phyloP scores from a whole-genome alignment of 2,329 filamentous ascomycete species.

The Alternaria conjuncta region DNA sequence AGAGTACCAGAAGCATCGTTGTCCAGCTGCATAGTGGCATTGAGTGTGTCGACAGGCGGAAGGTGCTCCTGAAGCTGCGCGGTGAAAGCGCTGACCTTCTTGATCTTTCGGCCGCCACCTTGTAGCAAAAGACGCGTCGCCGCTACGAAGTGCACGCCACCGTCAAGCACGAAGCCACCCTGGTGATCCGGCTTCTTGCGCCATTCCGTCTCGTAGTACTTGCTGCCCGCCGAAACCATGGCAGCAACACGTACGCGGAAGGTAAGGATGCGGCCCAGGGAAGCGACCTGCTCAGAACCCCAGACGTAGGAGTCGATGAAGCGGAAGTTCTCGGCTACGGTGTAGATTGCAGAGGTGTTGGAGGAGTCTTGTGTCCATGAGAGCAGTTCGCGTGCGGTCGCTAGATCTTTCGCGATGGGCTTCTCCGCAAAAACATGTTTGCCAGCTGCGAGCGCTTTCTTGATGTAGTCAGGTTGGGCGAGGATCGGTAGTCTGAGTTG shows the following conservation, averaged over 20 bases:
- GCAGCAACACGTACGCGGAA: slow-evolving; percentile 59
- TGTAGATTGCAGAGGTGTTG: slow-evolving; percentile 51
- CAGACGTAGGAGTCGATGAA: slow-evolving; percentile 64
- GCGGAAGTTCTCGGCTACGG: slow-evolving; percentile 75
- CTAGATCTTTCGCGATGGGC: slow-evolving; percentile 68
- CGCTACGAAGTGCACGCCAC: slow-evolving; percentile 75
- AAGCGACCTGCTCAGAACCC: slow-evolving; percentile 57
- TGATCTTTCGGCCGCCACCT: slow-evolving; percentile 52
- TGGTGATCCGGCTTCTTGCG: slow-evolving; percentile 73
- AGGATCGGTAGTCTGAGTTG: slow-evolving; percentile 63
- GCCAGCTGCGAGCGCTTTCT: slow-evolving; percentile 65
- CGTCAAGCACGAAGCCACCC: slow-evolving; percentile 78
- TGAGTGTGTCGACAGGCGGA: slow-evolving; percentile 70
- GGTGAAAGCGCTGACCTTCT: slow-evolving; percentile 62
- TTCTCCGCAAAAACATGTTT: slow-evolving; percentile 77
- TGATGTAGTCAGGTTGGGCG: slow-evolving; percentile 64
- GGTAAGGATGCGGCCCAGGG: slow-evolving; percentile 61
- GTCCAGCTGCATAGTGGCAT: slow-evolving; percentile 62
- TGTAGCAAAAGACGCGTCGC: slow-evolving; percentile 65
- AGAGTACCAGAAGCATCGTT: slow-evolving; percentile 65
- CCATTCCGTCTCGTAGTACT: slow-evolving; percentile 66
- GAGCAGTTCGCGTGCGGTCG: slow-evolving; percentile 57
- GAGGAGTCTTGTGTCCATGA: slow-evolving; percentile 50
- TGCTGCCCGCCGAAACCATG: slow-evolving; percentile 57
- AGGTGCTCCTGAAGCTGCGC: slow-evolving; percentile 63